A percentile compares a stretch with the other conserved stretches of the same genome.
Evolutionary conservation across 2,329 filamentous ascomycete species (phyloP).

Genomic region (Pochonia chlamydosporia): DNA sequence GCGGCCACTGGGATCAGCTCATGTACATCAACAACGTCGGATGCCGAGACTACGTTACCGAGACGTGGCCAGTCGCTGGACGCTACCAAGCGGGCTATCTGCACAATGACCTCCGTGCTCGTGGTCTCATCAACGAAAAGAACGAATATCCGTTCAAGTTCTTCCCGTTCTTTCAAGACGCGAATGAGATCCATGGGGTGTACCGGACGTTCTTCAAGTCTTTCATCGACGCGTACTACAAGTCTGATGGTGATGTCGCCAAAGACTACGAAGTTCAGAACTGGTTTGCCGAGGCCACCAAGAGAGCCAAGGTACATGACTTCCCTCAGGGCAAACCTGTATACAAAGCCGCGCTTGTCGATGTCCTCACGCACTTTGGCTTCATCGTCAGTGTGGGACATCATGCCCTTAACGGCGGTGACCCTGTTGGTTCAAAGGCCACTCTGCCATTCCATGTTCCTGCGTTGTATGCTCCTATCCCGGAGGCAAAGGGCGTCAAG

Average conservation of each 20-base stretch:
- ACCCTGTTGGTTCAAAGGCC: conserved; percentile 27
- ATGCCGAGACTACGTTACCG: no score
- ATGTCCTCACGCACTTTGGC: conserved; percentile 32
- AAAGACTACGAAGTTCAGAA: conserved; percentile 35
- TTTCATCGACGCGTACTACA: conserved; percentile 41
- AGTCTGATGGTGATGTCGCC: conserved; percentile 21
- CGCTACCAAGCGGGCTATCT: conserved; percentile 34
- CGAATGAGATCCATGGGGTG: conserved; percentile 25
- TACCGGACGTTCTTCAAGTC: conserved; percentile 31
- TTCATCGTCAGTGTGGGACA: conserved; percentile 26
- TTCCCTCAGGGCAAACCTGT: conserved; percentile 27
- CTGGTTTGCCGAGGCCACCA: conserved; percentile 39
- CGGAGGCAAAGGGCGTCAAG: conserved; percentile 31
- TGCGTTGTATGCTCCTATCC: conserved; percentile 32
- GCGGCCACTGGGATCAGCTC: no score
- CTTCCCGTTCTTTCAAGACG: conserved; percentile 41
- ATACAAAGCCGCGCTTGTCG: conserved; percentile 24
- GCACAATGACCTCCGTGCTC: conserved; percentile 25
- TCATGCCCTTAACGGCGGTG: conserved; percentile 36
- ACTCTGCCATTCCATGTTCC: conserved; percentile 36
- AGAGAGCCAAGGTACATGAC: conserved; percentile 30
- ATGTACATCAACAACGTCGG: no score
- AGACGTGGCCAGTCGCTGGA: no score
- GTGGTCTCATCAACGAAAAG: conserved; percentile 33
- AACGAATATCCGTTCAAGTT: conserved; percentile 29